Conservation (phyloP, 345 rosid species). For the Arabis hirsuta region DNA sequence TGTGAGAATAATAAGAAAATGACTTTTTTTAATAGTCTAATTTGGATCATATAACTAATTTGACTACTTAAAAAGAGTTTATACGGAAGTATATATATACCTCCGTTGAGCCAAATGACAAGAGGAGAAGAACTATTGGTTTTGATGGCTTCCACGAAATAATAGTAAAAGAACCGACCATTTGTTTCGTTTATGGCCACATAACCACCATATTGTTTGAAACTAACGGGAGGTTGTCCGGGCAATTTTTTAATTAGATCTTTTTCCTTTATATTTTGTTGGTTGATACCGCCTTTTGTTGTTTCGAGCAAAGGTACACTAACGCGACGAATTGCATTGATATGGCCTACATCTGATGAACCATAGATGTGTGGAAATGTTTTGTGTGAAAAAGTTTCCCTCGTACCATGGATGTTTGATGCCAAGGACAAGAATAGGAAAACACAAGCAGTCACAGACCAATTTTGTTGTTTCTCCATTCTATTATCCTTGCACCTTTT, state of each 20-base stretch:
- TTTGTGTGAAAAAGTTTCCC: background rate
- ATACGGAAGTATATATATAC: background rate
- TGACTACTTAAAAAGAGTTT: background rate
- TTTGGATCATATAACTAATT: too few relatives aligned
- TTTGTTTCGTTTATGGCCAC: constrained; percentile 52
- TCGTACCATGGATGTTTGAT: constrained; percentile 9
- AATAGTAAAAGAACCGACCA: constrained; percentile 60
- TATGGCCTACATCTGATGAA: too few relatives aligned
- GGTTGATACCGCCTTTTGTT: background rate
- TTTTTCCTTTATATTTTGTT: constrained; percentile 45
- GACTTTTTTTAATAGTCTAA: too few relatives aligned
- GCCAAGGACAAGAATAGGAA: constrained; percentile 10
- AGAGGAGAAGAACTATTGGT: constrained; percentile 56
- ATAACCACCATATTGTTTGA: constrained; percentile 64
- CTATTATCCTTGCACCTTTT: background rate
- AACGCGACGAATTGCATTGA: too few relatives aligned
- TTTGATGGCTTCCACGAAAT: constrained; percentile 62
- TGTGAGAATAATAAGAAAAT: too few relatives aligned
- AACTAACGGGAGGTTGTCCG: constrained; percentile 56
- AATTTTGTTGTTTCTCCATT: constrained; percentile 16
- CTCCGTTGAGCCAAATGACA: constrained; percentile 85
- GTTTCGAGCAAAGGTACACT: background rate
- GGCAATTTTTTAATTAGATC: constrained; percentile 58
- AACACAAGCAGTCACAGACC: background rate
- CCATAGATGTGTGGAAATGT: too few relatives aligned